Conservation (phyloP, 2,329 filamentous ascomycete genomes). For the Fusarium tuaranense region DNA sequence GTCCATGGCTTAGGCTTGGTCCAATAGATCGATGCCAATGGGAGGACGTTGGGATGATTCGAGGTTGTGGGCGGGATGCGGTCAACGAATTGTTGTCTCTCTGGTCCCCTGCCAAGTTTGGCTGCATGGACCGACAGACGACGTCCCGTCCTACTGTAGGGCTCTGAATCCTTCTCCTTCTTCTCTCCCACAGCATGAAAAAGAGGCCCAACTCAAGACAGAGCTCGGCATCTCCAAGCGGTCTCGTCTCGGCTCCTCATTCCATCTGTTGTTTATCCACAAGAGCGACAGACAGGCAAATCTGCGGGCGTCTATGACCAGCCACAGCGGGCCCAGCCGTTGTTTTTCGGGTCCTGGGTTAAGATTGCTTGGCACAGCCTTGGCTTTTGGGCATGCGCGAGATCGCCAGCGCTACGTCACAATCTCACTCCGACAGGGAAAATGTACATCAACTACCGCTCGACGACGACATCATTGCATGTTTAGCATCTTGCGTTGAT, state of each 20-base stretch:
- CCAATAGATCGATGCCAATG: not conserved
- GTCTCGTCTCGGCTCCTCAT: not conserved
- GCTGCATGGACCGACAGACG: not conserved
- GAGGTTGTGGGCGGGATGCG: not conserved
- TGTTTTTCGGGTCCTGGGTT: constrained; percentile 16
- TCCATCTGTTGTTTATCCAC: too few relatives aligned
- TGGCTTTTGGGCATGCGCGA: constrained; percentile 1
- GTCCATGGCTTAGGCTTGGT: not conserved
- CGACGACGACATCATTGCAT: constrained; percentile 19
- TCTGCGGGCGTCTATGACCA: not conserved
- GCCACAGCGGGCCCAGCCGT: constrained; percentile 37
- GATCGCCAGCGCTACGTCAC: constrained; percentile 31
- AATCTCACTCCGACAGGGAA: not conserved
- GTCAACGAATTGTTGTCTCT: not conserved
- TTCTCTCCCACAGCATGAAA: not conserved
- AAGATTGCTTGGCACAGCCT: constrained; percentile 31
- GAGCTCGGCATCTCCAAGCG: not conserved
- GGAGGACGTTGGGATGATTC: not conserved
- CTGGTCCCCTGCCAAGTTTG: not conserved
- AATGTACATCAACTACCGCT: not conserved
- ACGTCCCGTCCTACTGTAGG: not conserved
- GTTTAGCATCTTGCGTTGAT: not conserved
- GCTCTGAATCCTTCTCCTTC: not conserved
- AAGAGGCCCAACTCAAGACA: not conserved
- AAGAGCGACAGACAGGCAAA: not conserved